Evolutionary conservation across 257 asterid genomes (phyloP), one percentile per base, ranked within the genome.

Genomic region (Penstemon davidsonii): DNA sequence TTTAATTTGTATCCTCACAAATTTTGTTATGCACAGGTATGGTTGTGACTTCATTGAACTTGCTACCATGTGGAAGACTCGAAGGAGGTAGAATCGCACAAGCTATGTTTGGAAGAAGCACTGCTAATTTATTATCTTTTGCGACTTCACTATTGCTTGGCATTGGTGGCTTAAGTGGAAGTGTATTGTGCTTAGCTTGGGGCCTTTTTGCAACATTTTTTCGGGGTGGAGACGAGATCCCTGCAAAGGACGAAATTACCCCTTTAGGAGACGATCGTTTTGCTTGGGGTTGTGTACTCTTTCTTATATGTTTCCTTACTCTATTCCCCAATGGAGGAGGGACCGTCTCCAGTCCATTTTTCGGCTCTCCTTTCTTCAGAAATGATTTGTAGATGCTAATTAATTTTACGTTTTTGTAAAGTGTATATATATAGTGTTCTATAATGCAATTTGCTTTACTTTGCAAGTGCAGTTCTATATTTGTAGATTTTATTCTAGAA

Each of bases 61-160:
- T 92, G 71, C 78, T 92, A 33, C 98, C 98, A 2, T 83, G 91
- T 64, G 98, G 98, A 55, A 79, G 96, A 73, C 95, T 92, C 5
- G 98, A 92, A 75, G 98, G 96, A 5, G 98, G 98, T 3, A 90
- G 96, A 0, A 87, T 92, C 3, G 96, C 96, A 0, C 98, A 92
- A 60, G 96, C 98, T 3, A 81, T 92, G 81, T 87, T 92, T 13
- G 96, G 95, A 40, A 73, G 98, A 75, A 86, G 83, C 75, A 81
- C 82, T 0, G 90, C 96, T 4, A 51, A 77, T 19, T 62, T 87
- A 62, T 51, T 92, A 60, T 85, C 96, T 19, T 78, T 86, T 7
- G 94, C 86, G 0, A 89, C 96, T 6, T 81, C 96, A 3, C 76
- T 91, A 1, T 66, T 88, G 72, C 83, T 91, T 0, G 98, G 87